Base-by-base conservation (phyloP, 2,329 filamentous ascomycete genomes). In the Botryotinia convoluta region DNA sequence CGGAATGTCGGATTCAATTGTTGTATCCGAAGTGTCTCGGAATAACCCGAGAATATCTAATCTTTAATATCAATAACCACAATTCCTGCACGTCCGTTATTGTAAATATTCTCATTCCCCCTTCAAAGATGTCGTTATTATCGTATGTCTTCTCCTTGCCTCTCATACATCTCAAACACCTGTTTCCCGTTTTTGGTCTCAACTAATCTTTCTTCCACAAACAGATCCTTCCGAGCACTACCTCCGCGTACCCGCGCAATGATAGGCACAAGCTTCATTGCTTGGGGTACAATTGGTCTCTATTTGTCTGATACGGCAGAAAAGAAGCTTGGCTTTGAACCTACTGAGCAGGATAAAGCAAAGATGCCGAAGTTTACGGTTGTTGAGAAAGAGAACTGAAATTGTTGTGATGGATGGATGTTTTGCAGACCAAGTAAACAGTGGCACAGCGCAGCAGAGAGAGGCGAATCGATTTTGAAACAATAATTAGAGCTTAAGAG, bases 201-300 rank as follows among this genome's bases (percentile, higher is more conserved):
- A 42, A 51, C 39, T 37, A 37, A 71, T 35, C 18, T 42, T 45
- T 22, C 44, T 63, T 22, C 22, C 18, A 45, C 44, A 26, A 61
- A 37, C 51, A 80, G 79, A 73, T 70, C 69, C 10, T 97, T 94
- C 84, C 90, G 87, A 80, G 89, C 88, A 78, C 90, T 97, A 71
- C 84, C 91, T 5, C 88, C 91, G 29, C 90, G 88, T 77, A 91
- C 92, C 37, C 92, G 92, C 73, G 83, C 93, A 60, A 83, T 91
- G 65, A 86, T 97, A 75, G 95, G 95, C 77, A 81, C 90, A 67
- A 92, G 90, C 78, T 83, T 97, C 77, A 89, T 97, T 79, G 88
- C 88, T 48, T 97, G 94, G 89, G 93, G 93, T 22, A 84, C 85
- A 59, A 84, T 89, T 59, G 95, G 93, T 26, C 86, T 96, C n/a